These are phyloP conservation scores for Venturia oleaginea DNA, from an alignment of 2,329 filamentous ascomycete species.

Conservation along the genomic window DNA sequence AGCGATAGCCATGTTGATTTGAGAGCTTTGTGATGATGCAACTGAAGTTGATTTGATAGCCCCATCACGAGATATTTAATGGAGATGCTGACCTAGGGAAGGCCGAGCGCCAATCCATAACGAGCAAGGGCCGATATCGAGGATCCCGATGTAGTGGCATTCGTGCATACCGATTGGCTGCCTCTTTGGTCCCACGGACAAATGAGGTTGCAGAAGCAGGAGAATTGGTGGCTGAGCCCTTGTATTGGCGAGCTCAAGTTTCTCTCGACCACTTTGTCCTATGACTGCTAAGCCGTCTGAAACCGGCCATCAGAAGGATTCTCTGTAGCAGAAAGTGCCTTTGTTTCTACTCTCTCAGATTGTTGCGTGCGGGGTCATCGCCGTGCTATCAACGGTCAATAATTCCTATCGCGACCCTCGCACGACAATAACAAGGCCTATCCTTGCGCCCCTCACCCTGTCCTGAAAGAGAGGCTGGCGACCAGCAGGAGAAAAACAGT, in stretches of 20 bases:
- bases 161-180: not conserved
- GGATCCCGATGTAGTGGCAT: not conserved
- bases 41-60: too few relatives aligned
- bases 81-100: not conserved
- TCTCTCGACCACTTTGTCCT: not conserved
- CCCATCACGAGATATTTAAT: not conserved
- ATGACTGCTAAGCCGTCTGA: conserved; percentile 1
- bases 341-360: not conserved
- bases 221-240: not conserved
- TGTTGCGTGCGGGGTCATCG: not conserved
- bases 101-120: not conserved
- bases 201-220: not conserved
- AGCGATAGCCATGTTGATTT: too few relatives aligned
- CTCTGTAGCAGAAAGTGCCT: not conserved
- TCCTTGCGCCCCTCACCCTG: not conserved
- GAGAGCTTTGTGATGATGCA: too few relatives aligned
- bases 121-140: not conserved
- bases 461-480: conserved; percentile 1
- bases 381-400: not conserved
- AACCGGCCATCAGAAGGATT: not conserved
- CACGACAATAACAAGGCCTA: not conserved
- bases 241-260: too few relatives aligned
- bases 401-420: not conserved
- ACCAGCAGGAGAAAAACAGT: not conserved
- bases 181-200: not conserved